Evolutionary conservation across 257 asterid species (phyloP), one percentile per base, ranked within the genome.

Genomic region (Echites panduratus): DNA sequence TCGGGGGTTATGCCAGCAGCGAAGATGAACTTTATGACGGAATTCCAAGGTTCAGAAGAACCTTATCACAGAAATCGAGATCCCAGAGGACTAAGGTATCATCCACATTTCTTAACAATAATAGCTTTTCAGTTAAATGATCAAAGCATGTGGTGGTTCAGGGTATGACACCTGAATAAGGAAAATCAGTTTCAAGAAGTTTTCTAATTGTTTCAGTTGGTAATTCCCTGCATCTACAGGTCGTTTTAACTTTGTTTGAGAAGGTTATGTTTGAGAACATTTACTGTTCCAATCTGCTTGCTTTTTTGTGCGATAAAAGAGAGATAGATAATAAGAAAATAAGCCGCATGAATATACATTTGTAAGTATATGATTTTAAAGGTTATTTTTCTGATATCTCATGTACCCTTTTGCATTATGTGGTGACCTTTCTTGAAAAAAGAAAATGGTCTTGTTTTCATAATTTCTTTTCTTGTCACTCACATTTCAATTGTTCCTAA

Each of bases 11-110:
- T 20, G 16, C 71, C 20, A 74, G 78, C 71, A 82, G 87, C 53
- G 89, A 85, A 75, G 96, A 90, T 52, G 96, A 84, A 48, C 84
- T 89, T 72, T 90, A 88, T 27, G 97, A 90, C 57, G 97, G 97
- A 53, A 90, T 90, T 73, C 97, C 97, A 7, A 88, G 85, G 40
- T 90, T 79, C 43, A 76, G 72, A 45, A 81, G 85, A 85, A 87
- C 85, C 59, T 77, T 70, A 22, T 87, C 81, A 56, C 81, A 35
- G 64, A 84, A 87, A 78, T 87, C 95, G 2, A 82, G 89, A 63
- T 86, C 97, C 56, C 74, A 75, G 80, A 84, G 87, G 82, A 38
- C 79, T 24, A 86, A 80, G 91, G 96, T 90, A 53, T 35, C 11
- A 69, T 74, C 64, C 17, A 17, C 1, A 5, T 29, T 50, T 69